Evolutionary conservation across 306 rosid species (phyloP), one percentile per base, ranked within the genome.

Genomic region (Sindora glabra): DNA sequence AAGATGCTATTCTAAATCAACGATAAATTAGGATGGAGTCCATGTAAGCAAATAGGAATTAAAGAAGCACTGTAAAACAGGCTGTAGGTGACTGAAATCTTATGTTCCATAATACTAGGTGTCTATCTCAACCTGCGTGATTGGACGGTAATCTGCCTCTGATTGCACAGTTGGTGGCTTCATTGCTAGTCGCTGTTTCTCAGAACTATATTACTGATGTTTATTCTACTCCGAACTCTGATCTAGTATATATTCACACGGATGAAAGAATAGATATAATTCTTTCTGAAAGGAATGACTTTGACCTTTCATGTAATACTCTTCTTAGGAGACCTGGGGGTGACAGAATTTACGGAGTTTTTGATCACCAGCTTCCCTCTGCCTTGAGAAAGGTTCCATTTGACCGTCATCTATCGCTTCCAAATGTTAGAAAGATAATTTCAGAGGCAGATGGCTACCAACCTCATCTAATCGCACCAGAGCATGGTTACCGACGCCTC

Each of bases 361-460:
- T 92, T 42, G 95, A 92, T 74, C 65, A 83, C 79, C 99, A 92
- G 78, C 97, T 92, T 65, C 99, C 99, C 24, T 85, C 95, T 73
- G 99, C 99, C 21, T 73, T 92, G 64, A 84, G 76, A 72, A 92
- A 92, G 95, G 95, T 92, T 80, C 99, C 99, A 39, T 82, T 92
- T 73, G 99, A 92, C 62, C 81, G 90, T 47, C 95, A 92, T 77
- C 84, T 92, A 52, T 89, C 99, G 16, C 18, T 64, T 55, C 94
- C 80, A 75, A 92, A 86, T 67, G 99, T 92, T 54, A 86, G 54
- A 75, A 86, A 77, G 71, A 94, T 92, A 34, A 89, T 92, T 77
- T 89, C 94, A 33, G 99, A 92, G 83, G 94, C 99, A 22, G 99
- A 92, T 59, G 99, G 99, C 49, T 92, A 92, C 76, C 99, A 85